phyloP scores from a whole-genome alignment of 805 yeast genomes.

The Candida ortonii region DNA sequence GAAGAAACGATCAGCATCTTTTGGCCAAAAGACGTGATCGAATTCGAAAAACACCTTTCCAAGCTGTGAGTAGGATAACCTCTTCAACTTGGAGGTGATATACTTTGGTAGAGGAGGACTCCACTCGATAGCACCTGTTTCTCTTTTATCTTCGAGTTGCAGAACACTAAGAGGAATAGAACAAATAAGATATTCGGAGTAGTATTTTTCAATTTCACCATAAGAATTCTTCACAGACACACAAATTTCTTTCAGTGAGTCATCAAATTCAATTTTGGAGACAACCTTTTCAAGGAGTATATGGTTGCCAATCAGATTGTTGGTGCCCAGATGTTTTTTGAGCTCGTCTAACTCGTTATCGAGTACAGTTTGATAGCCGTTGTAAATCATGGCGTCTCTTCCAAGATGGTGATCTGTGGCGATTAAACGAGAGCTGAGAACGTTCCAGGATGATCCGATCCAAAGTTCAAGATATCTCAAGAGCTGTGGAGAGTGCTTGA shows the following conservation, averaged over 20 bases:
- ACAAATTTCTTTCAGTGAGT: conserved; percentile 16
- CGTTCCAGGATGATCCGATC: conserved; percentile 71
- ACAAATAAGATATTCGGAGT: conserved; percentile 42
- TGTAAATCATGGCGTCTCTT: conserved; percentile 63
- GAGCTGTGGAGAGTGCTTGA: conserved; percentile 46
- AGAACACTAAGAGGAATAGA: conserved; percentile 52
- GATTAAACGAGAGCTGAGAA: conserved; percentile 55
- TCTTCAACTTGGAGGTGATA: conserved; percentile 28
- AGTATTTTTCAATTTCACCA: conserved; percentile 14
- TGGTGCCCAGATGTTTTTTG: conserved; percentile 10
- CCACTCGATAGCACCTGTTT: conserved; percentile 32
- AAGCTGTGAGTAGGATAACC: conserved; percentile 39
- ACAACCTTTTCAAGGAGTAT: conserved; percentile 27
- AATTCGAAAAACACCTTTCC: conserved; percentile 50
- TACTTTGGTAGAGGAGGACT: conserved; percentile 34
- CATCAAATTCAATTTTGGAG: conserved; percentile 24
- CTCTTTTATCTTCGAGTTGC: conserved; percentile 29
- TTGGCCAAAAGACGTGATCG: conserved; percentile 45
- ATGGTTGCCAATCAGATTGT: conserved; percentile 13
- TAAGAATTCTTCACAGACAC: conserved; percentile 17
- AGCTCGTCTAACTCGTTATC: conserved; percentile 32
- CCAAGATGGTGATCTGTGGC: conserved; percentile 45
- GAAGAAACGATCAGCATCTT: conserved; percentile 31
- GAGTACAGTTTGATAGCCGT: conserved; percentile 48
- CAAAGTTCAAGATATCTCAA: conserved; percentile 63